phyloP scores from a whole-genome alignment of 345 rosid genomes.

The Eutrema yunnanense region DNA sequence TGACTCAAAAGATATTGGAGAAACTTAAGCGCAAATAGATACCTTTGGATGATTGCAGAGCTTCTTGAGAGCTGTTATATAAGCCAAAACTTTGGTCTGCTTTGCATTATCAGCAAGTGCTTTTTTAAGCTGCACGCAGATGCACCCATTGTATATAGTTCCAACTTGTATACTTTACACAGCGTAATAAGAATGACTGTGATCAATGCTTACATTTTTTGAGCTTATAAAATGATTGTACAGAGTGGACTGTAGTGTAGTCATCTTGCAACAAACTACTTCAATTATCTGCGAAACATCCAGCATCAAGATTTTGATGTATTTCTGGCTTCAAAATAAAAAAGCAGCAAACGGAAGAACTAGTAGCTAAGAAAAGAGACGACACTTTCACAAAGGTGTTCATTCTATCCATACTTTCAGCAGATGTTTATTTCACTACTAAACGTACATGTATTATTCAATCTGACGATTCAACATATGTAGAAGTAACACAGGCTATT shows the following conservation, averaged over 20 bases:
- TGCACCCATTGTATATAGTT: constrained; percentile 13
- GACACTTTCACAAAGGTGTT: constrained; percentile 1
- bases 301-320: constrained; percentile 21
- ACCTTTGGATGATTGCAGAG: constrained; percentile 99
- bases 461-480: background rate
- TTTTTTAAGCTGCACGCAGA: constrained; percentile 60
- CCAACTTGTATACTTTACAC: background rate
- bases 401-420: background rate
- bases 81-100: constrained; percentile 89
- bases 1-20: background rate
- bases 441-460: background rate
- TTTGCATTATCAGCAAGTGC: constrained; percentile 77
- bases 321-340: background rate
- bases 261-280: constrained; percentile 98
- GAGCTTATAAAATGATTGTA: constrained; percentile 94
- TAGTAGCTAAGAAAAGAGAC: constrained; percentile 6
- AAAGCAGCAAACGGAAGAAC: constrained; percentile 4
- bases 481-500: constrained; percentile 3
- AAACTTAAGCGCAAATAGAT: constrained; percentile 5
- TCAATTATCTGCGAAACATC: constrained; percentile 71
- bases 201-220: constrained; percentile 64
- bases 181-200: constrained; percentile 7
- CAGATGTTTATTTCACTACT: background rate
- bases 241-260: constrained; percentile 78
- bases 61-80: constrained; percentile 98